A percentile compares a stretch with the other conserved stretches of the same genome.
phyloP scores from a whole-genome alignment of 2,329 filamentous ascomycete genomes.

The Myotisia sp. region DNA sequence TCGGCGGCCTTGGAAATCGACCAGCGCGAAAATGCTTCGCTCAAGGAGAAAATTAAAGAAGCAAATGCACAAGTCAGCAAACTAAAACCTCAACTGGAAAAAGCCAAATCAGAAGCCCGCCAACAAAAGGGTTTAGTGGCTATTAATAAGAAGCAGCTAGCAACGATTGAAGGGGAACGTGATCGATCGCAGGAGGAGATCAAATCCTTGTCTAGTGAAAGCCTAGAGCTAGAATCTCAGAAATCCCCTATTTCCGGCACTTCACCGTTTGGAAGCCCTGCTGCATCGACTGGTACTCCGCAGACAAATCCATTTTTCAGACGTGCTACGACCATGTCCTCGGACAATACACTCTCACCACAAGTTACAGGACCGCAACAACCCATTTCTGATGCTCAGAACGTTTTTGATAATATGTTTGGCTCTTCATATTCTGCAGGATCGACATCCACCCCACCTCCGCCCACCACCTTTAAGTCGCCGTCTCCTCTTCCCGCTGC shows the following conservation, averaged over 20 bases:
- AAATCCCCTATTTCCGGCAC: conserved; percentile 13
- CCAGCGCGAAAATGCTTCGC: conserved; percentile 67
- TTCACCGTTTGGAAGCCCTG: conserved; percentile 49
- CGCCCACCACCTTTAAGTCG: conserved; percentile 48
- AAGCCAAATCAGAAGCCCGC: conserved; percentile 76
- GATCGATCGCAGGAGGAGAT: conserved; percentile 77
- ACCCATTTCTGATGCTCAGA: conserved; percentile 38
- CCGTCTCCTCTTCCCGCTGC: conserved; percentile 25
- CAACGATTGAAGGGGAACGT: conserved; percentile 73
- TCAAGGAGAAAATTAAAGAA: conserved; percentile 77
- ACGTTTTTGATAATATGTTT: conserved; percentile 75
- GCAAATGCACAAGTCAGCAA: conserved; percentile 71
- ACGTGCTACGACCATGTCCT: conserved; percentile 36
- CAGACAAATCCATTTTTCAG: conserved; percentile 94
- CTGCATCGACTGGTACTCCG: conserved; percentile 45
- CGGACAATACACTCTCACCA: conserved; percentile 38
- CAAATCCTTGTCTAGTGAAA: conserved; percentile 48
- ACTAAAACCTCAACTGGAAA: conserved; percentile 82
- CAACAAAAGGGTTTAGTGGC: conserved; percentile 94
- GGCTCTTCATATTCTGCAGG: conserved; percentile 50
- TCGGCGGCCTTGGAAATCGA: conserved; percentile 64
- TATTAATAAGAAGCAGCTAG: conserved; percentile 96
- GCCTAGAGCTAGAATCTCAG: conserved; percentile 44
- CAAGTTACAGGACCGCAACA: conserved; percentile 10
- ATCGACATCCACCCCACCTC: conserved; percentile 32